Percentiles rank a stretch among this genome's conserved stretches.
phyloP scores from a whole-genome alignment of 805 yeast genomes.

The Yamadazyma kitorensis region DNA sequence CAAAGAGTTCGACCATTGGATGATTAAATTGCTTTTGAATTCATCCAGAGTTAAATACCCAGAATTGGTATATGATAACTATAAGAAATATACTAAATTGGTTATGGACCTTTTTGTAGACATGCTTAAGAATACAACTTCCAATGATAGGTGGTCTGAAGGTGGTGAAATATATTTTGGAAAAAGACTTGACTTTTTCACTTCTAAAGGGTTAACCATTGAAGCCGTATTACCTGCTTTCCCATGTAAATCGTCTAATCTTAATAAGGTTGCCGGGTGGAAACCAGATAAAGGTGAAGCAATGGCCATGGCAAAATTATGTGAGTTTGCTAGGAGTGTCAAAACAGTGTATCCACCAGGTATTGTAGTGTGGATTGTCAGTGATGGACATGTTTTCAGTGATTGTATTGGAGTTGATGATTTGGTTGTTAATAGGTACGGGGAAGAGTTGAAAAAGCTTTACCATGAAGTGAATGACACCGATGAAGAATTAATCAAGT shows the following conservation, averaged over 20 bases:
- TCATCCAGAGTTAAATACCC: slow-evolving; percentile 18
- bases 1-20: slow-evolving; percentile 31
- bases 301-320: slow-evolving; percentile 30
- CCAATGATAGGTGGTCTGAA: slow-evolving; percentile 47
- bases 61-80: not conserved
- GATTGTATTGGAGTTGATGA: slow-evolving; percentile 64
- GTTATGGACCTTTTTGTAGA: slow-evolving; percentile 44
- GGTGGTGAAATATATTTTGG: slow-evolving; percentile 45
- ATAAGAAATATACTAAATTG: slow-evolving; percentile 7
- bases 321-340: slow-evolving; percentile 27
- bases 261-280: slow-evolving; percentile 46
- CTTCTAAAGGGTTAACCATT: slow-evolving; percentile 44
- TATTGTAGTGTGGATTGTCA: slow-evolving; percentile 52
- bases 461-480: slow-evolving; percentile 21
- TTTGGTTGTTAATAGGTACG: slow-evolving; percentile 48
- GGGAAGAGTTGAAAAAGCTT: slow-evolving; percentile 41
- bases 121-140: slow-evolving; percentile 45
- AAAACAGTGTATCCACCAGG: slow-evolving; percentile 51
- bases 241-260: slow-evolving; percentile 62
- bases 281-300: slow-evolving; percentile 54
- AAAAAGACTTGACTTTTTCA: slow-evolving; percentile 44
- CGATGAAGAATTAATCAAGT: slow-evolving; percentile 19
- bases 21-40: slow-evolving; percentile 23
- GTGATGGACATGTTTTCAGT: slow-evolving; percentile 65
- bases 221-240: slow-evolving; percentile 63